Percentiles rank a stretch among this genome's conserved stretches.
Conservation (phyloP, 495 filamentous ascomycete species). For the Bryoglossum gracile region DNA sequence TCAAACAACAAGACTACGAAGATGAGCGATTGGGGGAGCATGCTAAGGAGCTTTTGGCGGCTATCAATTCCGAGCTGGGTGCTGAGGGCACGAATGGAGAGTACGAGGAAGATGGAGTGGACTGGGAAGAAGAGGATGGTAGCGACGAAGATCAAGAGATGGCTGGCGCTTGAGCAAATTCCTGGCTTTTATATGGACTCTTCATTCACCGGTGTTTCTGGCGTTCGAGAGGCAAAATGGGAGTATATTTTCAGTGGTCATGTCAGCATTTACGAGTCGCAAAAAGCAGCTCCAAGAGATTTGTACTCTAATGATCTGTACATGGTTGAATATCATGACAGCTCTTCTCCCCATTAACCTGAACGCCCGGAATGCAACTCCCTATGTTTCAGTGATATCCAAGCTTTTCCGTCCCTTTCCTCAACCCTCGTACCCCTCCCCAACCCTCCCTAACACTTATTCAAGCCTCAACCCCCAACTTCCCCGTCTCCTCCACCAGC, state of each 20-base stretch:
- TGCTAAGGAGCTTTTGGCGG: constrained; percentile 50
- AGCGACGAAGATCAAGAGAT: constrained; percentile 47
- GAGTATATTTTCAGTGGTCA: too few species aligned
- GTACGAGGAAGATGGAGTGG: constrained; percentile 36
- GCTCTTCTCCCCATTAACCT: too few species aligned
- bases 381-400: constrained; percentile 14
- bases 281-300: too few species aligned
- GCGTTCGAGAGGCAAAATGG: too few species aligned
- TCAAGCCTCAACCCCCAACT: constrained; percentile 51
- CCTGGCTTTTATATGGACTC: too few species aligned
- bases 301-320: too few species aligned
- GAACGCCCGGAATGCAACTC: constrained; percentile 27
- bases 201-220: not conserved
- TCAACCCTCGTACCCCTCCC: not conserved
- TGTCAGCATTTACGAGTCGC: too few species aligned
- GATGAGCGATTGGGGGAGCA: constrained; percentile 63
- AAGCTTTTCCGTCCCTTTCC: constrained; percentile 6
- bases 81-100: constrained; percentile 40
- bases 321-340: too few species aligned
- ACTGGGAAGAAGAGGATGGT: constrained; percentile 36
- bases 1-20: constrained; percentile 57
- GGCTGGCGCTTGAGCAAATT: constrained; percentile 33
- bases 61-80: constrained; percentile 49
- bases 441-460: not conserved
- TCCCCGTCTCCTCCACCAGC: constrained; percentile 52